A percentile compares a stretch with the other conserved stretches of the same genome.
phyloP scores from a whole-genome alignment of 257 asterid species.

The Cordia subcordata region DNA sequence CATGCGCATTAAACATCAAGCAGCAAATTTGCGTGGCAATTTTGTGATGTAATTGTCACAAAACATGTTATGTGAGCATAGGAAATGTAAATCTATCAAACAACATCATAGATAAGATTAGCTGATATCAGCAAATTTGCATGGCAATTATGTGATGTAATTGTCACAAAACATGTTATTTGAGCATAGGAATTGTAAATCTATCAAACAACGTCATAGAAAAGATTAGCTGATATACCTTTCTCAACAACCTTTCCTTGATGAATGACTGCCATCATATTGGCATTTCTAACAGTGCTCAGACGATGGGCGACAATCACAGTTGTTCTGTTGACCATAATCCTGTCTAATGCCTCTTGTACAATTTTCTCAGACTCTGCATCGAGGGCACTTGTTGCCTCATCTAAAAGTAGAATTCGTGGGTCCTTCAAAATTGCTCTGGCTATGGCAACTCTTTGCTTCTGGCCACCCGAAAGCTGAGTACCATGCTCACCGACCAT shows the following conservation, averaged over 20 bases:
- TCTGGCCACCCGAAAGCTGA: slow-evolving; percentile 92
- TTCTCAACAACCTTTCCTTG: slow-evolving; percentile 71
- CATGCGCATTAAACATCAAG: too few relatives aligned
- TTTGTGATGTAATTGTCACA: background rate
- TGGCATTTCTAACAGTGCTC: slow-evolving; percentile 75
- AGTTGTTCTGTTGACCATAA: slow-evolving; percentile 79
- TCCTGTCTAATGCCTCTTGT: slow-evolving; percentile 81
- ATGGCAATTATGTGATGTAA: background rate
- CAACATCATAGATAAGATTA: background rate
- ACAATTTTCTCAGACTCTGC: slow-evolving; percentile 87
- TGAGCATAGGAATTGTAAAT: background rate
- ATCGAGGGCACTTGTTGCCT: slow-evolving; percentile 89
- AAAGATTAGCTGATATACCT: slow-evolving; percentile 30
- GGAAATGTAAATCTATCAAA: background rate
- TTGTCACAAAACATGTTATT: background rate
- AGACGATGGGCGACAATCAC: slow-evolving; percentile 80
- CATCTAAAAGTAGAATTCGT: slow-evolving; percentile 69
- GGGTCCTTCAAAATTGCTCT: slow-evolving; percentile 81
- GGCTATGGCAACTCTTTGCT: slow-evolving; percentile 84
- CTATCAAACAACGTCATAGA: background rate
- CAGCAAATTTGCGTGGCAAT: too few relatives aligned
- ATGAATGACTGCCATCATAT: slow-evolving; percentile 76
- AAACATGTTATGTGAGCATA: background rate
- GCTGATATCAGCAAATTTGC: too few relatives aligned
- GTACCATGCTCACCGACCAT: slow-evolving; percentile 88